Base-by-base conservation (phyloP, 2,329 filamentous ascomycete genomes). In the Aspergillus sp. region DNA sequence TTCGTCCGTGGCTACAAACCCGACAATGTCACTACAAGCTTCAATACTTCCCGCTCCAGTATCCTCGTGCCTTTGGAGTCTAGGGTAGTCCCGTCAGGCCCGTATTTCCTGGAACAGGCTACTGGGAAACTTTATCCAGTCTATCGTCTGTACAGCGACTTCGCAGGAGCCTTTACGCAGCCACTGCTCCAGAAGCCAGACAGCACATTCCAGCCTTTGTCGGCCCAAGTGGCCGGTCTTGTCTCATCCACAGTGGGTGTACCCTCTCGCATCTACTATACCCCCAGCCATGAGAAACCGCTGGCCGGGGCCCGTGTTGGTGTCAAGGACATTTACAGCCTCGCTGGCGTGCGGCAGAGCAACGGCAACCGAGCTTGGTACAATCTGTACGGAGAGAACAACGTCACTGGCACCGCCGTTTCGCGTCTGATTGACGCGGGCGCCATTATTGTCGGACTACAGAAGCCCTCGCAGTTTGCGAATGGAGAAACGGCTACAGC, bases 281-380 rank as follows among this genome's bases (percentile, higher is more conserved):
- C 79, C 2, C 81, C 78, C 52, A 69, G 64, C 2, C 9, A 21
- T 0, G 53, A 63, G 9, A 61, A 67, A n/a, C 86, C 86, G 1
- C 76, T 89, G 0, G 83, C 84, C 6, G 87, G 87, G 25, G 81
- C 87, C 3, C 80, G 87, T 15, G 70, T 89, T 1, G 86, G 81
- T 2, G 79, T 89, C 58, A 90, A 89, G 68, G 87, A 89, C 65
- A 84, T 88, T 38, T 86, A 81, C 66, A 79, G 85, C 63, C 75
- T 89, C 47, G 79, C 80, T 23, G 87, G 87, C 3, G 71, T 87
- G 0, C 79, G 80, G 12, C 87, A 84, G 0, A 80, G 80, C 1
- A 77, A 84, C 30, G 87, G 87, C 0, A 88, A 87, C 41, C 76
- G 84, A 21, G 83, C 86, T 1, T 89, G 83, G 79, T 81, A 81